These are phyloP conservation scores for Trypanosoma melophagium DNA, from an alignment of 208 protist genomes.

Conservation along the genomic window DNA sequence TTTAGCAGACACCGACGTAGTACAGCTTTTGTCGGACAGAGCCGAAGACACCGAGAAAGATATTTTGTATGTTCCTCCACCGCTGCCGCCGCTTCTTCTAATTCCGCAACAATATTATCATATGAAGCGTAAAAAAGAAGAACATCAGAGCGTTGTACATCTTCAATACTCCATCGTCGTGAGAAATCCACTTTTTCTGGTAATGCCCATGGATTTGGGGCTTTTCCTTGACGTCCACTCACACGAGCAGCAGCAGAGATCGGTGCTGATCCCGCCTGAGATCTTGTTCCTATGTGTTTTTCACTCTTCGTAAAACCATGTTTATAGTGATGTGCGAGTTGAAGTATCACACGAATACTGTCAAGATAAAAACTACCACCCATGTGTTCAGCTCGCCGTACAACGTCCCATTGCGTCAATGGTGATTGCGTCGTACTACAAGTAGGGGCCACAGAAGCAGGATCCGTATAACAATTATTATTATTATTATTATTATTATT, in stretches of 20 bases:
- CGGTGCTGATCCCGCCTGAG: background rate
- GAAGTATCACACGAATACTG: conserved; percentile 55
- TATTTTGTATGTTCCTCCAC: conserved; percentile 55
- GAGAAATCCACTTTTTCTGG: conserved; percentile 19
- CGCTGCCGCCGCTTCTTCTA: conserved; percentile 41
- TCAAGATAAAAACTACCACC: conserved; percentile 48
- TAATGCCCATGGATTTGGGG: conserved; percentile 45
- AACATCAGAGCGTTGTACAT: conserved; percentile 48
- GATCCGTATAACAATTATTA: background rate
- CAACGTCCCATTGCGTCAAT: conserved; percentile 18
- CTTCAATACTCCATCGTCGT: conserved; percentile 46
- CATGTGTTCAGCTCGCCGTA: conserved; percentile 38
- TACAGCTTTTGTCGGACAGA: conserved; percentile 46
- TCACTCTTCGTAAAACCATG: conserved; percentile 5
- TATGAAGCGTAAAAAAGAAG: conserved; percentile 51
- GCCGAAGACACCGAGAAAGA: conserved; percentile 43
- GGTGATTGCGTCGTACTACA: background rate
- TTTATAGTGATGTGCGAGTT: conserved; percentile 54
- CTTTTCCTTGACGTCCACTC: conserved; percentile 22
- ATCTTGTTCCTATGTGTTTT: background rate
- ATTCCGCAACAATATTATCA: conserved; percentile 42
- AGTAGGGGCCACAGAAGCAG: background rate
- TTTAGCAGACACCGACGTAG: conserved; percentile 54
- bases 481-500: background rate
- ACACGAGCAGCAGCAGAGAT: conserved; percentile 3